These are phyloP conservation scores for Pythium oligandrum DNA, from an alignment of 352 stramenopile species.

Conservation along the genomic window DNA sequence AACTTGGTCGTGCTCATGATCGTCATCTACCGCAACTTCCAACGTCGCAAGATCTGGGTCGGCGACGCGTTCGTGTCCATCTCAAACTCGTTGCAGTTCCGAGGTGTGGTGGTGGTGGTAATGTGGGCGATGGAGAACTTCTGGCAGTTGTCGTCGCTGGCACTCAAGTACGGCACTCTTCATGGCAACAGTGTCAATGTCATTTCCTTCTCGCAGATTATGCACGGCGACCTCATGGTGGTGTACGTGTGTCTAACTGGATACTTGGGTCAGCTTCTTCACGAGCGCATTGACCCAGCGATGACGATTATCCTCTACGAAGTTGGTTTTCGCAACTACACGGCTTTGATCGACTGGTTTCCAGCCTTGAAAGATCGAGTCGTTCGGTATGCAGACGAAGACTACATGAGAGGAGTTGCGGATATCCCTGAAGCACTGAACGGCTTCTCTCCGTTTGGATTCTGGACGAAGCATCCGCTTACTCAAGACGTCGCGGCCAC, in stretches of 20 bases:
- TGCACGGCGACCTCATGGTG: too few species aligned
- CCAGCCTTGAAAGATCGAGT: neutral
- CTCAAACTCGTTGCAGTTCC: too few species aligned
- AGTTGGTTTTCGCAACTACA: conserved; percentile 4
- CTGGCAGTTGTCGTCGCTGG: neutral
- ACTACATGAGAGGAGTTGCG: neutral
- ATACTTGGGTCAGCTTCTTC: conserved; percentile 1
- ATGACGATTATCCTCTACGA: conserved; percentile 12
- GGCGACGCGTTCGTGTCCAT: too few species aligned
- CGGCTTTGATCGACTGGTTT: neutral
- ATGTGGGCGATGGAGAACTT: conserved; percentile 2
- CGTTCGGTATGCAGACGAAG: neutral
- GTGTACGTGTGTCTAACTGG: neutral
- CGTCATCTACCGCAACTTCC: conserved; percentile 8
- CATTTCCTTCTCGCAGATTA: too few species aligned
- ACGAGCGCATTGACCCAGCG: conserved; percentile 14
- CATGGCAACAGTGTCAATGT: too few species aligned
- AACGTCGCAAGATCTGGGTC: neutral
- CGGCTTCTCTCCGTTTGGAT: too few species aligned
- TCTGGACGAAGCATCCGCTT: neutral
- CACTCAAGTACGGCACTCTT: too few species aligned
- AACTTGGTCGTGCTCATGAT: too few species aligned
- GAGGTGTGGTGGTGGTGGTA: too few species aligned
- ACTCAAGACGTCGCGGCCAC: neutral
- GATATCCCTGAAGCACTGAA: neutral